Percentiles rank a stretch among this genome's conserved stretches.
These are phyloP conservation scores for Fragosphaeria purpurea DNA, from an alignment of 2,329 filamentous ascomycete species.

Conservation along the genomic window DNA sequence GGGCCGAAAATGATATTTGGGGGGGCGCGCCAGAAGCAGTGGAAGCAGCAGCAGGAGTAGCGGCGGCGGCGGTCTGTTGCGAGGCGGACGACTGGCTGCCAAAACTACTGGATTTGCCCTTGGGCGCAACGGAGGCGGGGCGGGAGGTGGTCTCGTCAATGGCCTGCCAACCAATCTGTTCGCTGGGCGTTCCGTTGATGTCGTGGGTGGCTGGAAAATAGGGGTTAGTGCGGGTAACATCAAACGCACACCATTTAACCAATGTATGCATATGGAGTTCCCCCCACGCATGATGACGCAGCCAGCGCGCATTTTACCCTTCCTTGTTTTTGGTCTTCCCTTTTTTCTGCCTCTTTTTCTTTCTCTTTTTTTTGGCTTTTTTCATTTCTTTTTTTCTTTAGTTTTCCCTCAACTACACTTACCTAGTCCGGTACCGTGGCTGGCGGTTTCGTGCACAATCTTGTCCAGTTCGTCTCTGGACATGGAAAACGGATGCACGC, in stretches of 20 bases:
- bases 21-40: constrained; percentile 3
- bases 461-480: constrained; percentile 85
- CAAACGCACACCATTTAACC: not conserved
- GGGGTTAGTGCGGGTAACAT: constrained; percentile 17
- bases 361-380: too few relatives aligned
- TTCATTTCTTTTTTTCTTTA: too few relatives aligned
- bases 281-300: not conserved
- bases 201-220: constrained; percentile 48
- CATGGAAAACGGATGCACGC: constrained; percentile 65
- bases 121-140: constrained; percentile 13
- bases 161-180: constrained; percentile 83
- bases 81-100: constrained; percentile 11
- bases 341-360: not conserved
- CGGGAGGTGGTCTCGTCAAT: constrained; percentile 75
- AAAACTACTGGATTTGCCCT: constrained; percentile 8
- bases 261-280: too few relatives aligned
- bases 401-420: constrained; percentile 19
- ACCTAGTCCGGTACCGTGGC: constrained; percentile 41
- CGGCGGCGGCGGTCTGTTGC: constrained; percentile 17
- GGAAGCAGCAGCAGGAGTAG: too few relatives aligned
- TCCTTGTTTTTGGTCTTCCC: not conserved
- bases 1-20: constrained; percentile 20
- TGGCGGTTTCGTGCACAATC: constrained; percentile 66
- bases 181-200: constrained; percentile 67
- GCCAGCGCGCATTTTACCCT: too few relatives aligned